phyloP scores from a whole-genome alignment of 768 basidiomycete species.

The Collybia mongolica region DNA sequence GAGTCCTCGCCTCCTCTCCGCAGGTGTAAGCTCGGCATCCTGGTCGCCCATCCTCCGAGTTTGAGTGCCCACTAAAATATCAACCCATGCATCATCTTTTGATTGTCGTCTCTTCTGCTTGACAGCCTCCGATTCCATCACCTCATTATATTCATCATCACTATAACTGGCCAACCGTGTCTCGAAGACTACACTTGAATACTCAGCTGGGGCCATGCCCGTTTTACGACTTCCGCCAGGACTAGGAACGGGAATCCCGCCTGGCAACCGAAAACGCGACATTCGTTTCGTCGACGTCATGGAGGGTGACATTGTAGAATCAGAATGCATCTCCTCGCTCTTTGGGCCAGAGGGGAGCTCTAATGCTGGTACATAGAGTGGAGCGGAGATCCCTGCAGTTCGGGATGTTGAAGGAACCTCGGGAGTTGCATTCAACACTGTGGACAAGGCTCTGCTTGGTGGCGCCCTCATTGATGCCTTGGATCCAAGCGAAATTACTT shows the following conservation, averaged over 20 bases:
- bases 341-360: constrained; percentile 21
- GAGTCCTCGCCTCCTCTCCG: constrained; percentile 30
- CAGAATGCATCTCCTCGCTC: constrained; percentile 34
- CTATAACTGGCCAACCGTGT: constrained; percentile 71
- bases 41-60: constrained; percentile 52
- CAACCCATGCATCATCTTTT: constrained; percentile 83
- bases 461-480: constrained; percentile 22
- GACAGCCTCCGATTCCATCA: constrained; percentile 36
- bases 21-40: constrained; percentile 39
- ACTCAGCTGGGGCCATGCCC: constrained; percentile 67
- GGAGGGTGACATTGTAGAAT: constrained; percentile 27
- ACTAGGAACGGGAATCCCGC: constrained; percentile 50
- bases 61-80: constrained; percentile 72
- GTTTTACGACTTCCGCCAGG: constrained; percentile 48
- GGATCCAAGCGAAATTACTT: constrained; percentile 37
- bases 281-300: constrained; percentile 34
- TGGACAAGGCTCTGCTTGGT: neutral
- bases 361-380: constrained; percentile 18
- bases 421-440: constrained; percentile 7
- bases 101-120: constrained; percentile 48
- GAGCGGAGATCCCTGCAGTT: constrained; percentile 17
- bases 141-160: constrained; percentile 40
- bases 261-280: constrained; percentile 60
- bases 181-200: constrained; percentile 81
- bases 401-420: constrained; percentile 13